Evolutionary conservation across 2,329 filamentous ascomycete species (phyloP).

Genomic region (Aspergillus novofumigatus): DNA sequence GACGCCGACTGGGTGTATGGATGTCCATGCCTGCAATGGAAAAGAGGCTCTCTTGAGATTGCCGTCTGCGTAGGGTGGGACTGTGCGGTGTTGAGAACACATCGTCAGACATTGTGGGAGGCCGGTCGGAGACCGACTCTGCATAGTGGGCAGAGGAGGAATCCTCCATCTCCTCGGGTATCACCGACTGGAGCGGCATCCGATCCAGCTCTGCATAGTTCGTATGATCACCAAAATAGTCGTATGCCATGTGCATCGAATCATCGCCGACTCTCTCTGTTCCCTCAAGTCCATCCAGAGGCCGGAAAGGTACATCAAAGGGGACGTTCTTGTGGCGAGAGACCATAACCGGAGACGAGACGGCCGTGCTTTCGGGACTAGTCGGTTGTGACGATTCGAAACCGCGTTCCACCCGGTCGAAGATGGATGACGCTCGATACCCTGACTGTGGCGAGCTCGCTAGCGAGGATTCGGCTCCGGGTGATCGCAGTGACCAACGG

Average conservation of each 20-base stretch:
- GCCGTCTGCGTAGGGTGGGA: constrained; percentile 57
- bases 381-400: constrained; percentile 68
- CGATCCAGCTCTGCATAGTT: constrained; percentile 16
- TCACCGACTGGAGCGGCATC: constrained; percentile 27
- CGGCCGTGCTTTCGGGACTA: constrained; percentile 73
- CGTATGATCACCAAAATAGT: constrained; percentile 17
- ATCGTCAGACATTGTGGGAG: constrained; percentile 14
- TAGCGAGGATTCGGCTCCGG: constrained; percentile 54
- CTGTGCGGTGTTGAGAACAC: constrained; percentile 22
- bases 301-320: constrained; percentile 53
- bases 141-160: constrained; percentile 15
- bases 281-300: constrained; percentile 17
- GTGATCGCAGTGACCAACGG: constrained; percentile 38
- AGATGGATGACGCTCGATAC: constrained; percentile 68
- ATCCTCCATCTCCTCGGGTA: constrained; percentile 39
- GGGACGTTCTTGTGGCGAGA: constrained; percentile 55
- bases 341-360: constrained; percentile 60
- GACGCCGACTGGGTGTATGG: constrained; percentile 70
- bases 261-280: constrained; percentile 10
- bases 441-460: constrained; percentile 78
- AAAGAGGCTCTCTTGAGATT: constrained; percentile 84
- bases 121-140: constrained; percentile 8
- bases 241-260: constrained; percentile 8
- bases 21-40: constrained; percentile 87
- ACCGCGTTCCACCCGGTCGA: constrained; percentile 65